Evolutionary conservation across 2,329 filamentous ascomycete genomes (phyloP), one percentile per base, ranked within the genome.

Genomic region (Beauveria sp.): DNA sequence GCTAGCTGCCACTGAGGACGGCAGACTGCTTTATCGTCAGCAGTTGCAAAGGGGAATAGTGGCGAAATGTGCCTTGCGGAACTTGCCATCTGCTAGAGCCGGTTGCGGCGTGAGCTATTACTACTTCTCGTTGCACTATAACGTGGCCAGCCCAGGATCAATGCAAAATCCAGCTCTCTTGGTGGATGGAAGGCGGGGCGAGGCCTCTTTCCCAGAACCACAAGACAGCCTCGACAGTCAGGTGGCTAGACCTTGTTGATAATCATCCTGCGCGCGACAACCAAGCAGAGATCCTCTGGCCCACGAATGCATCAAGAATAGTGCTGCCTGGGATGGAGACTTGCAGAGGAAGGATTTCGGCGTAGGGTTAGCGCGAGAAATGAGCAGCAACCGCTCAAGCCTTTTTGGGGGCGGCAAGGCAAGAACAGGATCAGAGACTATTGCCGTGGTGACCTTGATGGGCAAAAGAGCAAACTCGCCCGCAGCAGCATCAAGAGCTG

Each of bases 251-350:
- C 55, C 22, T 20, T 18, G 49, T 58, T 8, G 20, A 50, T 45
- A 45, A 31, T 6, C 12, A 50, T 42, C 22, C 42, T 58, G 55
- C 31, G 55, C 55, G 55, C 55, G 55, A 58, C 55, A 58, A 50
- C 45, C 55, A 45, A 16, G 55, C 55, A 58, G n/a, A 34, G 45
- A 42, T 58, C 26, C 31, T 42, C n/a, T 24, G 26, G 26, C 9
- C 18, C 54, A 16, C 31, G n/a, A 38, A 56, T 26, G 34, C 20
- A 43, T 28, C 14, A 42, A 42, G 51, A 54, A 54, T 43, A 54
- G 51, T 45, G 53, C 53, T 58, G 45, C 45, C 28, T 42, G 20
- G 20, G 20, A 42, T 28, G 20, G 46, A 58, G 34, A 46, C 45
- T 46, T 46, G 45, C 31, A 34, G 31, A 34, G 52, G 40, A 16